Evolutionary conservation across 805 yeast genomes (phyloP).

Genomic region (Metschnikowia gelsemii): DNA sequence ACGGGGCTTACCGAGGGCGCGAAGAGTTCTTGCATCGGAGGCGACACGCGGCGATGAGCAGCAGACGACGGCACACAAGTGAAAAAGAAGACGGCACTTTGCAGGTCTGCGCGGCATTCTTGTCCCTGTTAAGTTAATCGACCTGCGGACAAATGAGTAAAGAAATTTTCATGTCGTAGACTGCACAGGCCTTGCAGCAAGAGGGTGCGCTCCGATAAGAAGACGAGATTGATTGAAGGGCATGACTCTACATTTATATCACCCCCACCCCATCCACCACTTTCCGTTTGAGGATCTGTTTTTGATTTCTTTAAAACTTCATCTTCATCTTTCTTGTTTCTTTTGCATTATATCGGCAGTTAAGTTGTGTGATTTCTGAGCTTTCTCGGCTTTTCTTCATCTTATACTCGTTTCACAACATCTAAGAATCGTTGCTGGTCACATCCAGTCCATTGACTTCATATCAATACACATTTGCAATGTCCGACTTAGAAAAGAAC

Average conservation of each 20-base stretch:
- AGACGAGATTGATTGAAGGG: background rate
- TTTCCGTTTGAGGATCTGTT: background rate
- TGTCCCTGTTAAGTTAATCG: background rate
- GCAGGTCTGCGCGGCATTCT: conserved; percentile 4
- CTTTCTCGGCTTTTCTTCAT: background rate
- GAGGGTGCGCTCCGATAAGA: conserved; percentile 4
- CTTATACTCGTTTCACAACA: background rate
- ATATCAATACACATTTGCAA: background rate
- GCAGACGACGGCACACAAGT: background rate
- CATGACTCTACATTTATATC: conserved; percentile 4
- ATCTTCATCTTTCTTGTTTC: background rate
- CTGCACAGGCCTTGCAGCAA: conserved; percentile 4
- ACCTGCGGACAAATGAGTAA: conserved; percentile 1
- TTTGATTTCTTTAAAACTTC: too few species aligned
- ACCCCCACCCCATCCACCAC: conserved; percentile 1
- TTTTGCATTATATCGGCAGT: background rate
- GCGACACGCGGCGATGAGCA: conserved; percentile 5
- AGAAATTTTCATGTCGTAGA: background rate
- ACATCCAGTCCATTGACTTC: background rate
- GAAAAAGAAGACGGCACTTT: conserved; percentile 6
- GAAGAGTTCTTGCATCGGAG: background rate
- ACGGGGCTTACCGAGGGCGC: conserved; percentile 1
- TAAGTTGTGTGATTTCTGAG: background rate
- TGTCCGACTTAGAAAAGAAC: too few species aligned
- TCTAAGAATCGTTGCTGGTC: too few species aligned